Evolutionary conservation across 2,329 filamentous ascomycete genomes (phyloP).

Genomic region (Fusarium sp.): DNA sequence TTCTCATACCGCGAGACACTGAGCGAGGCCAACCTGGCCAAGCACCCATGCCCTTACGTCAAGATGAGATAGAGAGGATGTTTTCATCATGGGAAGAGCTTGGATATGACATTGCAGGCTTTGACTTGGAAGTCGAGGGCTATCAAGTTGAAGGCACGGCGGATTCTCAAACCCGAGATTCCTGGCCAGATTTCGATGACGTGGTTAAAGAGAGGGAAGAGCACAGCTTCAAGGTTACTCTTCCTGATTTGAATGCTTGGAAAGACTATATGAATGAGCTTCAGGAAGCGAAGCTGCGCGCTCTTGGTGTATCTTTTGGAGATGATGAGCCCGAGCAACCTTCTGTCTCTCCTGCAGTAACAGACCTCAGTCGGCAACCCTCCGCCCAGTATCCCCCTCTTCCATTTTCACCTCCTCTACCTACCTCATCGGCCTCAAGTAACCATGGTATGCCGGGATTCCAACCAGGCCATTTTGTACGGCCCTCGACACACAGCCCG

Average conservation of each 20-base stretch:
- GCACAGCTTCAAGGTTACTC: conserved; percentile 65
- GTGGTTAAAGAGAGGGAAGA: conserved; percentile 62
- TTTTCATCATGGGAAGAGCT: conserved; percentile 71
- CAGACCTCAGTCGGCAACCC: conserved; percentile 70
- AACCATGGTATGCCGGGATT: conserved; percentile 65
- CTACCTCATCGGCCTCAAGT: conserved; percentile 79
- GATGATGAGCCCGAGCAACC: conserved; percentile 73
- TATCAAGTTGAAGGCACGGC: conserved; percentile 49
- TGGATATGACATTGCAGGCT: conserved; percentile 74
- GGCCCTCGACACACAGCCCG: conserved; percentile 69
- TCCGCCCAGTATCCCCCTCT: conserved; percentile 79
- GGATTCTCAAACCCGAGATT: conserved; percentile 69
- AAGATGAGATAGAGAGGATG: conserved; percentile 67
- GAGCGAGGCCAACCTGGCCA: conserved; percentile 67
- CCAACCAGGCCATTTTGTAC: conserved; percentile 66
- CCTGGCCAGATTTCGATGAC: conserved; percentile 72
- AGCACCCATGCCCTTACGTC: conserved; percentile 61
- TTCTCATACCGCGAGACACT: conserved; percentile 73
- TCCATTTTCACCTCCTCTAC: conserved; percentile 84
- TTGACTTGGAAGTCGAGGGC: conserved; percentile 66
- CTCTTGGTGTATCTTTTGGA: conserved; percentile 84
- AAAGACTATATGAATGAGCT: conserved; percentile 83
- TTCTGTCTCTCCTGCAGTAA: conserved; percentile 72
- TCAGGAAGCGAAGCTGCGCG: conserved; percentile 89
- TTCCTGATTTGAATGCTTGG: conserved; percentile 75